Percentiles rank a stretch among this genome's conserved stretches.
phyloP scores from a whole-genome alignment of 768 basidiomycete species.

The Crassisporium funariophilum region DNA sequence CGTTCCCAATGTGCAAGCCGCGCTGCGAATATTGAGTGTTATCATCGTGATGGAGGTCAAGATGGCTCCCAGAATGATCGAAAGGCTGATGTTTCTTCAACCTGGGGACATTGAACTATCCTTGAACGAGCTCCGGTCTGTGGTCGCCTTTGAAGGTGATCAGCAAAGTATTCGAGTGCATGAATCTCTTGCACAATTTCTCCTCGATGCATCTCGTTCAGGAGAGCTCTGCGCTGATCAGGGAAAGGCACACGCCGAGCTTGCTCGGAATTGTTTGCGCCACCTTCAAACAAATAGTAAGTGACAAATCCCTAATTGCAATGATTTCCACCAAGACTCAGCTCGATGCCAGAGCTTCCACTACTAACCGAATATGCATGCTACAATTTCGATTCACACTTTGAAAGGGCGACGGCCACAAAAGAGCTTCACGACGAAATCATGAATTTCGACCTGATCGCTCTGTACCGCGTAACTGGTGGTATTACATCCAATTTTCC shows the following conservation, averaged over 20 bases:
- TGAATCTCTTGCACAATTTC: constrained; percentile 18
- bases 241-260: constrained; percentile 4
- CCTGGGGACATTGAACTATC: constrained; percentile 14
- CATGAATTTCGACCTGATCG: not conserved
- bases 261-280: constrained; percentile 11
- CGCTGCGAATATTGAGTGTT: constrained; percentile 9
- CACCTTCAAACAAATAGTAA: too few relatives aligned
- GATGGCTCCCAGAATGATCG: constrained; percentile 11
- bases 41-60: constrained; percentile 8
- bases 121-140: constrained; percentile 14
- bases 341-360: constrained; percentile 2
- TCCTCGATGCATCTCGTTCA: constrained; percentile 15
- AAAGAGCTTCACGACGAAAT: constrained; percentile 3
- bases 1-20: constrained; percentile 5
- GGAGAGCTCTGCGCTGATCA: constrained; percentile 13
- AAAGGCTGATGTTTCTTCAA: constrained; percentile 9
- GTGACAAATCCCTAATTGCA: too few relatives aligned
- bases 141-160: constrained; percentile 10
- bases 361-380: constrained; percentile 7
- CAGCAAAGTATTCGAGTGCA: constrained; percentile 14
- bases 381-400: constrained; percentile 10
- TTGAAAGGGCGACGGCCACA: constrained; percentile 1
- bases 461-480: not conserved
- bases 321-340: too few relatives aligned
- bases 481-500: too few relatives aligned